Base-by-base conservation (phyloP, 139 green algal genomes). In the Chlorella vulgaris region DNA sequence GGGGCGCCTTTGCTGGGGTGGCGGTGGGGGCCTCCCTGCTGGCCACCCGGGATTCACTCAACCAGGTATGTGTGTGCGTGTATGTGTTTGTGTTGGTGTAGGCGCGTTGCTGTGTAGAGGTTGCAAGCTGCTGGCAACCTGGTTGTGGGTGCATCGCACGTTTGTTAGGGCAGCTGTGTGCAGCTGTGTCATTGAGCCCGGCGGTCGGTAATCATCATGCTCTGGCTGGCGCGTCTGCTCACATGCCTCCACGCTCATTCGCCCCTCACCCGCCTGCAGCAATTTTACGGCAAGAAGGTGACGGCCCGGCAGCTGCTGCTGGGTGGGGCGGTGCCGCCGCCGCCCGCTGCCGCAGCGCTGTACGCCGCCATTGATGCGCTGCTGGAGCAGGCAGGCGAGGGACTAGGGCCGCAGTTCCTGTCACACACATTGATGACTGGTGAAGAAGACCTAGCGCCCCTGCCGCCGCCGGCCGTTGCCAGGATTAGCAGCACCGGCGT, bases 1-100 rank as follows among this genome's bases (percentile, higher is more conserved):
- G 83, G 2, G 92, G 92, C n/a, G 86, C 86, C 15, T 94, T 91
- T 73, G 69, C 88, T 47, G 91, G 91, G 6, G 53, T 94, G 8
- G 82, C 78, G 8, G 22, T 95, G 55, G 89, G 94, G 58, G 87
- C 87, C 47, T 86, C 81, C 1, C 62, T 93, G 50, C 63, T 93
- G 40, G 81, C 70, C 51, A 83, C 81, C 2, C 42, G 88, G 8
- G 78, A 87, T 35, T 53, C 63, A 18, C 47, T 79, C 35, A 79
- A 79, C 53, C 51, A 68, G 73, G 73, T 55, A 35, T 5, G 47
- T 3, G 7, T 0, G 4, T 8, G 24, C 6, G 1, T 38, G 26
- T 38, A 28, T 38, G 28, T 68, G 10, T 39, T 24, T 6, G 35
- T 36, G 13, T 38, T 68, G 47, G 15, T 10, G 15, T 15, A 24